Base-by-base conservation (phyloP, 2,329 filamentous ascomycete genomes). In the Ceratocystis albifundus region DNA sequence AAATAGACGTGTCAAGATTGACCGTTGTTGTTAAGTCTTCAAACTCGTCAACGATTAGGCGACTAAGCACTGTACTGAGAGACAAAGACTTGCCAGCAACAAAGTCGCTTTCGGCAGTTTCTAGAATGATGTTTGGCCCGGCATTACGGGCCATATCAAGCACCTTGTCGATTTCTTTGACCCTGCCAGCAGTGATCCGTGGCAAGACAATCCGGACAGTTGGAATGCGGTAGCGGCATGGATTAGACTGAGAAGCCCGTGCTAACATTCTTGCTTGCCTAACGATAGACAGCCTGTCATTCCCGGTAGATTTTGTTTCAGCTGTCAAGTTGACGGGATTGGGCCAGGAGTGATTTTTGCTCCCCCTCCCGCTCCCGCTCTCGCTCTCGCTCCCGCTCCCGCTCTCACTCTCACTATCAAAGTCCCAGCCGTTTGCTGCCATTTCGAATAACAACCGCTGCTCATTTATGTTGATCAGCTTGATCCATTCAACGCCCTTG, bases 401-500 rank as follows among this genome's bases (percentile, higher is more conserved):
- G 2, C 44, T 28, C 2, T 48, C 32, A 3, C 30, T 32, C 2
- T 63, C 61, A 15, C 61, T 63, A 20, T 36, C 61, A 50, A 63
- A 63, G 46, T 63, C 25, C 61, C 61, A 50, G 44, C 61, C 45
- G 25, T 45, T 63, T 48, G 44, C 44, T 17, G 61, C 61, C 45
- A 63, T 63, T 22, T 63, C 30, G 50, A 63, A 63, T 25, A 63
- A 45, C 61, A 63, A 45, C 22, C 45, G 44, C 28, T 48, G 41
- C 61, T 50, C 45, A 28, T 30, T 63, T n/a, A 63, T 32, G 25
- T 63, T 50, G 25, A 63, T 63, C 41, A 50, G 44, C 25, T 63
- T 63, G 32, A 63, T 63, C 61, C 45, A 63, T 45, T 63, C 61
- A n/a, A 32, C 17, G 15, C 61, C 61, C 15, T 63, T 63, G 7